phyloP scores from a whole-genome alignment of 805 yeast genomes.

The Pichia phayaonensis region DNA sequence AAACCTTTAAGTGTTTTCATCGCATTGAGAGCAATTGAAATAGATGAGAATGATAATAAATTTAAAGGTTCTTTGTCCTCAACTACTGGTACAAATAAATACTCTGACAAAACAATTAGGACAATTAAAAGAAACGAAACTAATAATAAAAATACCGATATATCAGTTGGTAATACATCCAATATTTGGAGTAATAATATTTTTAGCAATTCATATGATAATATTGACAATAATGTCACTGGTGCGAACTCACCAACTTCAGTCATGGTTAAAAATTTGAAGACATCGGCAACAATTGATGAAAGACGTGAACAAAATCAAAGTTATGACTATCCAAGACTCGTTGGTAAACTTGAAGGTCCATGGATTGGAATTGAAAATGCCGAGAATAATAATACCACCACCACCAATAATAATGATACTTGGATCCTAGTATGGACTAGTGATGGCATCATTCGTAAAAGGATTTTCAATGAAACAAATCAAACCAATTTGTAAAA shows the following conservation, averaged over 20 bases:
- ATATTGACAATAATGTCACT: neutral
- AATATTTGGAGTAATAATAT: neutral
- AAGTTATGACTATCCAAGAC: conserved; percentile 70
- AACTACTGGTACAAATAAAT: neutral
- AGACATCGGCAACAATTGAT: conserved; percentile 51
- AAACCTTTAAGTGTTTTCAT: conserved; percentile 78
- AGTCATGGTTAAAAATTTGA: neutral
- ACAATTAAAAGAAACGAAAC: neutral
- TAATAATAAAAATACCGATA: neutral
- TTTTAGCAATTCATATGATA: neutral
- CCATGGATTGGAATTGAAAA: conserved; percentile 75
- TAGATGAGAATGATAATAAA: conserved; percentile 25
- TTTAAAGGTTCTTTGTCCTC: neutral
- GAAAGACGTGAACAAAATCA: conserved; percentile 67
- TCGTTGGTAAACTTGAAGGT: conserved; percentile 67
- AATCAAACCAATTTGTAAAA: neutral
- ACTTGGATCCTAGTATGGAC: conserved; percentile 35
- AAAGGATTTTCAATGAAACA: neutral
- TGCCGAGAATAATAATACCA: conserved; percentile 28
- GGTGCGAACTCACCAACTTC: neutral
- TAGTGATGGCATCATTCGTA: conserved; percentile 22
- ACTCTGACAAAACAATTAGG: neutral
- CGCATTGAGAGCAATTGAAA: conserved; percentile 74
- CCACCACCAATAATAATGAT: neutral
- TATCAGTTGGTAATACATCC: neutral